Evolutionary conservation across 2,329 filamentous ascomycete genomes (phyloP).

Genomic region (Sphaerulina vaccinii): DNA sequence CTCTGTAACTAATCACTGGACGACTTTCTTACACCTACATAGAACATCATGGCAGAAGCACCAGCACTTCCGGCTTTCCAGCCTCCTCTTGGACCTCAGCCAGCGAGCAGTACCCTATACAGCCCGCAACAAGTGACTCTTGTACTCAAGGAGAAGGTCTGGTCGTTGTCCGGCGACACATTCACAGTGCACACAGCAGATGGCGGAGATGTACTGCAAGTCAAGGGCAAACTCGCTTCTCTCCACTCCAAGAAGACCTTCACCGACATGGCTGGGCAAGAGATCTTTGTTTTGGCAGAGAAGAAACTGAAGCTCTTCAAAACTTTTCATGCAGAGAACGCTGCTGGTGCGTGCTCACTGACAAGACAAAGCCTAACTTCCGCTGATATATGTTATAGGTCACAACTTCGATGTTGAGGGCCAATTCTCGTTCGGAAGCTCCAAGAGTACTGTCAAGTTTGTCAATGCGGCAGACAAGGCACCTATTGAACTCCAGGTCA

Average conservation of each 20-base stretch:
- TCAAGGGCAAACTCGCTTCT: slow-evolving; percentile 56
- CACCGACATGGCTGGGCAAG: slow-evolving; percentile 36
- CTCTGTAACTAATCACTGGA: too few relatives aligned
- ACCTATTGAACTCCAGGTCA: slow-evolving; percentile 54
- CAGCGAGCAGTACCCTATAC: slow-evolving; percentile 29
- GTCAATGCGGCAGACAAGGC: slow-evolving; percentile 48
- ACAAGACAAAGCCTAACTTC: too few relatives aligned
- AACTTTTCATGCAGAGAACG: slow-evolving; percentile 51
- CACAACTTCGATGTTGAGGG: slow-evolving; percentile 44
- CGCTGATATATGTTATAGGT: not conserved
- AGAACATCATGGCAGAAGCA: slow-evolving; percentile 3
- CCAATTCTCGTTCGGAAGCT: slow-evolving; percentile 51
- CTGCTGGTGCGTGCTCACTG: slow-evolving; percentile 14
- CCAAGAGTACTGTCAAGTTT: slow-evolving; percentile 59
- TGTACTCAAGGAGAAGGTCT: slow-evolving; percentile 53
- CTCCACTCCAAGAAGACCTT: slow-evolving; percentile 58
- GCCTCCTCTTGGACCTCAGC: slow-evolving; percentile 35
- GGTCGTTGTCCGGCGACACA: slow-evolving; percentile 62
- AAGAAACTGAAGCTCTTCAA: slow-evolving; percentile 53
- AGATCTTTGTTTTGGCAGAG: slow-evolving; percentile 60
- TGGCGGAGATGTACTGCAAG: slow-evolving; percentile 55
- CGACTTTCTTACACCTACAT: too few relatives aligned
- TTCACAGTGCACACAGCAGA: slow-evolving; percentile 61
- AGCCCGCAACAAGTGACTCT: slow-evolving; percentile 45
- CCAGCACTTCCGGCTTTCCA: slow-evolving; percentile 27